phyloP scores from a whole-genome alignment of 257 asterid species.

The Jacaranda copaia region DNA sequence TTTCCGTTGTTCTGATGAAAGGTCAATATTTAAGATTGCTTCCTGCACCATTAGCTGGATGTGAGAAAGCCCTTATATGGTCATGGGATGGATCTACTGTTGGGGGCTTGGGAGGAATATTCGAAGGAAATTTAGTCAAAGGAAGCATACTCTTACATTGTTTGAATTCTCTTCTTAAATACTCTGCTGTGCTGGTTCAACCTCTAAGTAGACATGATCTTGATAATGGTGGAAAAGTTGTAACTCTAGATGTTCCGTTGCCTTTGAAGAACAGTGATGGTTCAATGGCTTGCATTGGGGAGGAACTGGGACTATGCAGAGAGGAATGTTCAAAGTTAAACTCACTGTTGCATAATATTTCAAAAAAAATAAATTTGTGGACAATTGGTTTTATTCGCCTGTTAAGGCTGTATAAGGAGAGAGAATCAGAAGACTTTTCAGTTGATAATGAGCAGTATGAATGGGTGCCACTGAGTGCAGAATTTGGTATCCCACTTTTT shows the following conservation, averaged over 20 bases:
- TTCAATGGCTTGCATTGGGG: constrained; percentile 76
- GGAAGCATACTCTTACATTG: constrained; percentile 94
- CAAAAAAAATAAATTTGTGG: constrained; percentile 78
- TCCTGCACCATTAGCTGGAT: constrained; percentile 98
- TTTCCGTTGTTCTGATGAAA: constrained; percentile 94
- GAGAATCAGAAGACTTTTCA: constrained; percentile 55
- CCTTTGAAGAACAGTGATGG: constrained; percentile 95
- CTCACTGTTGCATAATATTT: constrained; percentile 61
- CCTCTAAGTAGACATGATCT: constrained; percentile 93
- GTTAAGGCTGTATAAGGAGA: constrained; percentile 79
- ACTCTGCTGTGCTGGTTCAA: constrained; percentile 93
- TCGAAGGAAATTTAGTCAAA: constrained; percentile 89
- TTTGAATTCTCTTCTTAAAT: constrained; percentile 90
- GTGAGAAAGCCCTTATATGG: constrained; percentile 97
- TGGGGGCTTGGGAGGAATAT: constrained; percentile 94
- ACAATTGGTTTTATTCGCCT: constrained; percentile 87
- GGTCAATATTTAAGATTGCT: constrained; percentile 95
- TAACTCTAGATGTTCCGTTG: constrained; percentile 89
- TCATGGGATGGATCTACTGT: constrained; percentile 97
- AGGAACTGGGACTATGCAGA: constrained; percentile 75
- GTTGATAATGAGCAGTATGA: constrained; percentile 72
- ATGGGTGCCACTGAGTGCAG: constrained; percentile 94
- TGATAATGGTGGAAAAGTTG: constrained; percentile 66
- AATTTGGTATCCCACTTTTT: constrained; percentile 94
- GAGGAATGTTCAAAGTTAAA: constrained; percentile 71